These are phyloP conservation scores for Aspergillus awamori DNA, from an alignment of 2,329 filamentous ascomycete genomes.

Conservation along the genomic window DNA sequence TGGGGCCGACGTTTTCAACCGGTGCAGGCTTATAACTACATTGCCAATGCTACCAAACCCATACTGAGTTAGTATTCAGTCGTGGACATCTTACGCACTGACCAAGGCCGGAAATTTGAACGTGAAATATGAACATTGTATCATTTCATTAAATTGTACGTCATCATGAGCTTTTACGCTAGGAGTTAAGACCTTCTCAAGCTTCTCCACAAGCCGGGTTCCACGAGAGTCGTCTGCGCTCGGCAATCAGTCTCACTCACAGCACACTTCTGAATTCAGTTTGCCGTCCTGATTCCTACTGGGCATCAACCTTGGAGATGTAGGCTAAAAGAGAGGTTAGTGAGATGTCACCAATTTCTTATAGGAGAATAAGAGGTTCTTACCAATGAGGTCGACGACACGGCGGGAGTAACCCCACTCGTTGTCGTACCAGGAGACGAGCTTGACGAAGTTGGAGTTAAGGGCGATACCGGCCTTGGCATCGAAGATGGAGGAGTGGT, in stretches of 20 bases:
- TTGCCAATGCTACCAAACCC: too few species aligned
- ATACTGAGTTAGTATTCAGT: not conserved
- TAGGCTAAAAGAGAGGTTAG: constrained; percentile 58
- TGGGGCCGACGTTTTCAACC: not conserved
- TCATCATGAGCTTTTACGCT: constrained; percentile 31
- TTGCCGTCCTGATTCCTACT: constrained; percentile 43
- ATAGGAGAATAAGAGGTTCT: constrained; percentile 16
- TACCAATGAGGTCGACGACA: constrained; percentile 73
- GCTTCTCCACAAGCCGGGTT: not conserved
- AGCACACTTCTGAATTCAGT: constrained; percentile 39
- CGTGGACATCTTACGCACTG: not conserved
- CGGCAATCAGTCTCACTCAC: constrained; percentile 26
- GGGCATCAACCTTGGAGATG: constrained; percentile 74
- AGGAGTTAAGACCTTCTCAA: constrained; percentile 14
- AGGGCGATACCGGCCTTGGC: constrained; percentile 98
- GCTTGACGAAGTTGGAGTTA: constrained; percentile 98
- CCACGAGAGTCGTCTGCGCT: constrained; percentile 9
- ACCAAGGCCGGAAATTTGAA: not conserved
- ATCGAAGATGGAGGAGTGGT: constrained; percentile 96
- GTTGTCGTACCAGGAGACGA: constrained; percentile 98
- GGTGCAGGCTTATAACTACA: not conserved
- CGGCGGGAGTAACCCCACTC: constrained; percentile 99
- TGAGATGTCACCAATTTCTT: constrained; percentile 7
- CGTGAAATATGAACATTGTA: constrained; percentile 16
- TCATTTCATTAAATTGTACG: constrained; percentile 35